Percentiles rank a stretch among this genome's conserved stretches.
These are phyloP conservation scores for Incumbomyces lentus DNA, from an alignment of 2,329 filamentous ascomycete genomes.

Conservation along the genomic window DNA sequence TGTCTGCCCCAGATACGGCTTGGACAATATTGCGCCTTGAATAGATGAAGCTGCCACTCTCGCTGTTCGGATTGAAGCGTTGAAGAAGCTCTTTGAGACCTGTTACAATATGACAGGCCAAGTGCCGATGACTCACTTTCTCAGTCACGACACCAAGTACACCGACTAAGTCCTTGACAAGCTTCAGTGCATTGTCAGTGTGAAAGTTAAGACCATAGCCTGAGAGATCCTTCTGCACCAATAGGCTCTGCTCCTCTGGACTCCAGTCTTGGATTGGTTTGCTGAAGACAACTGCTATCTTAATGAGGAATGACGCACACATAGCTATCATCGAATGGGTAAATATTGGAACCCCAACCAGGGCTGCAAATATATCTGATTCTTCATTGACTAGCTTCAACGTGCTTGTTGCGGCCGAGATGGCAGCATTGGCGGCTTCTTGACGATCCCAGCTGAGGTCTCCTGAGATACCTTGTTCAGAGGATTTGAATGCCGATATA, in stretches of 20 bases:
- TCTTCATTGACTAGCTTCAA: conserved; percentile 39
- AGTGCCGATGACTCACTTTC: conserved; percentile 29
- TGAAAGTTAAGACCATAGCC: conserved; percentile 31
- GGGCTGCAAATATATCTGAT: conserved; percentile 36
- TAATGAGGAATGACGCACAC: conserved; percentile 33
- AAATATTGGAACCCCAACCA: conserved; percentile 37
- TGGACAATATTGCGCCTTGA: neutral
- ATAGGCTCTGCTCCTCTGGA: neutral
- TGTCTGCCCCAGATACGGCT: neutral
- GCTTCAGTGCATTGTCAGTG: conserved; percentile 24
- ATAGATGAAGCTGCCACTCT: neutral
- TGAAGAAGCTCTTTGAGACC: conserved; percentile 21
- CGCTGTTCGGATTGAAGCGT: conserved; percentile 1
- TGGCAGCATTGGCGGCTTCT: conserved; percentile 36
- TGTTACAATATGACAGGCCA: conserved; percentile 33
- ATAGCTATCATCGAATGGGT: conserved; percentile 37
- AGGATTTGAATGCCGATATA: conserved; percentile 32
- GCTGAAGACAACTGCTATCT: conserved; percentile 34
- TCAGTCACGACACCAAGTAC: conserved; percentile 31
- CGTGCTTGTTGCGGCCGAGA: conserved; percentile 36
- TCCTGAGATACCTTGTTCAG: conserved; percentile 7
- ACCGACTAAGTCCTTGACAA: conserved; percentile 32
- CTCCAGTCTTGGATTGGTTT: neutral
- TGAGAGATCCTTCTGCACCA: conserved; percentile 23
- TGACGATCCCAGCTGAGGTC: conserved; percentile 34